A percentile compares a stretch with the other conserved stretches of the same genome.
These are phyloP conservation scores for Lophiostoma macrostomum DNA, from an alignment of 495 filamentous ascomycete species.

Conservation along the genomic window DNA sequence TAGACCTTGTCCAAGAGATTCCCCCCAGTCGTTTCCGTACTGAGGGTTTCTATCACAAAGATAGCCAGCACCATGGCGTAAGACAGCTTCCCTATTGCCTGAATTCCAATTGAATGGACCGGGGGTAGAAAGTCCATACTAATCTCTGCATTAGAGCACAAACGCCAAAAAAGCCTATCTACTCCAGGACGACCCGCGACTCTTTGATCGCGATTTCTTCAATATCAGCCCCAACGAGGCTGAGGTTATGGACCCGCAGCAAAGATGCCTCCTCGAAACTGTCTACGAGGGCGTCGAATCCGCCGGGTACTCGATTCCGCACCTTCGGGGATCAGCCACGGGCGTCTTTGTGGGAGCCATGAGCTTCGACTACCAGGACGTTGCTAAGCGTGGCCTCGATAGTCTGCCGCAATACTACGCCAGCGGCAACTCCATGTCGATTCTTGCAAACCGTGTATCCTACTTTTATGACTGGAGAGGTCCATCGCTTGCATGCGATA, in stretches of 20 bases:
- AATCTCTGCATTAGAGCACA: too few relatives aligned
- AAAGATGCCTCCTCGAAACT: slow-evolving; percentile 12
- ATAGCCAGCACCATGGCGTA: slow-evolving; percentile 2
- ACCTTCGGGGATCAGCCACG: slow-evolving; percentile 1
- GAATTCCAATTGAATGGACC: too few relatives aligned
- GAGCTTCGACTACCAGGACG: slow-evolving; percentile 8
- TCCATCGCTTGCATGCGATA: slow-evolving; percentile 15
- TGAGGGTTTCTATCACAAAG: slow-evolving; percentile 11
- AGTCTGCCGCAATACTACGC: too few relatives aligned
- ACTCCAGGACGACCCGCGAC: not conserved
- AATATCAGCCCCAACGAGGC: slow-evolving; percentile 9
- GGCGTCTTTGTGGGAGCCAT: slow-evolving; percentile 29
- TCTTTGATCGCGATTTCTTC: slow-evolving; percentile 12
- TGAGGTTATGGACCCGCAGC: slow-evolving; percentile 16
- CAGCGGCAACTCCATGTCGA: too few relatives aligned
- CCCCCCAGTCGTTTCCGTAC: slow-evolving; percentile 3
- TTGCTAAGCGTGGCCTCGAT: not conserved
- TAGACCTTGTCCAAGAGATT: slow-evolving; percentile 26
- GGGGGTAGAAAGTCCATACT: too few relatives aligned
- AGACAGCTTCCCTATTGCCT: not conserved
- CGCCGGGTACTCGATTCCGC: not conserved
- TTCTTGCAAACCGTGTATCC: slow-evolving; percentile 23
- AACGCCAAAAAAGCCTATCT: too few relatives aligned
- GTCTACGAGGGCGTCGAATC: slow-evolving; percentile 9
- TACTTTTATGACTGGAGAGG: slow-evolving; percentile 22